Percentiles rank a stretch among this genome's conserved stretches.
phyloP scores from a whole-genome alignment of 306 rosid species.

The Glycyrrhiza uralensis region DNA sequence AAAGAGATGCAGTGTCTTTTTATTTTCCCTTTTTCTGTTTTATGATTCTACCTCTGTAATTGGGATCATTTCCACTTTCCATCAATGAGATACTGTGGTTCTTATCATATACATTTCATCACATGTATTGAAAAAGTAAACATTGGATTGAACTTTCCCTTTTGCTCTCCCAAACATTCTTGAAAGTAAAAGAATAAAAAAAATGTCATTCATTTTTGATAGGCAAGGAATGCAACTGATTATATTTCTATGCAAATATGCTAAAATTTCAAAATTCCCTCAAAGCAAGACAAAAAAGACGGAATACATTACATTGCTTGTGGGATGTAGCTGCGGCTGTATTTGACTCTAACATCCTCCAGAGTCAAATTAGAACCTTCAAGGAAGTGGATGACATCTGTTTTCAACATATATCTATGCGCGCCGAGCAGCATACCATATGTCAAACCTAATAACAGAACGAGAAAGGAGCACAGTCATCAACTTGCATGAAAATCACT shows the following conservation, averaged over 20 bases:
- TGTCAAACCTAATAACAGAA: constrained; percentile 40
- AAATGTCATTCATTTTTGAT: background rate
- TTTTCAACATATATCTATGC: constrained; percentile 52
- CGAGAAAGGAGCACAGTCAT: background rate
- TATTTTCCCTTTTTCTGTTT: background rate
- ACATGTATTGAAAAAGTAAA: background rate
- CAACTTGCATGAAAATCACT: background rate
- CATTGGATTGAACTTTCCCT: background rate
- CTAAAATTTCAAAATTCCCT: constrained; percentile 3
- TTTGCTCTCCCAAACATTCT: background rate
- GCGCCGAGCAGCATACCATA: constrained; percentile 50
- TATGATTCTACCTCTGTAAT: background rate
- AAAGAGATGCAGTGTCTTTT: background rate
- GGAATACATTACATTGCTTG: constrained; percentile 49
- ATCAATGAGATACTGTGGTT: background rate
- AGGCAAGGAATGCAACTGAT: background rate
- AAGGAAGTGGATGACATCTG: constrained; percentile 62
- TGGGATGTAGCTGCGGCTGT: constrained; percentile 40
- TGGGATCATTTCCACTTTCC: background rate
- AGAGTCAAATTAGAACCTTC: constrained; percentile 63
- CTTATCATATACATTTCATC: background rate
- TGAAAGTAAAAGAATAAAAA: background rate
- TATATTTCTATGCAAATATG: background rate
- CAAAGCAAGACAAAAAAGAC: constrained; percentile 9
- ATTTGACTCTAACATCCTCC: constrained; percentile 74